Base-by-base conservation (phyloP, 495 filamentous ascomycete species). In the Cercophora sp. region DNA sequence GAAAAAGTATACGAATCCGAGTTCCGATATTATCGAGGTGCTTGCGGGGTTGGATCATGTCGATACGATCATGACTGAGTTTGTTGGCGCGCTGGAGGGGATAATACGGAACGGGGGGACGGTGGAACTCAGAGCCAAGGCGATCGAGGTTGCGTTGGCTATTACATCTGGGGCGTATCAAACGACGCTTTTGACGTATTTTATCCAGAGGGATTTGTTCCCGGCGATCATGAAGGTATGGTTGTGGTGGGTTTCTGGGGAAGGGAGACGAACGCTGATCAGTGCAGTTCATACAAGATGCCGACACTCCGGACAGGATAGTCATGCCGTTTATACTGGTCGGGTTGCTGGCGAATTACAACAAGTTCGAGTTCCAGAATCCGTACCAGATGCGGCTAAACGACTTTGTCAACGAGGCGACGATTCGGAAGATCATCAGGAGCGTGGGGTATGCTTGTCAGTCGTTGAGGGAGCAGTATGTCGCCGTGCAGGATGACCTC, bases 281-380 rank as follows among this genome's bases (percentile, higher is more conserved):
- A 11, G 16, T 32, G 5, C 57, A 96, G 91, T 89, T 89, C 63
- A 84, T 96, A 48, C 88, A 95, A 72, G 90, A 95, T 51, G 79
- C 82, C 9, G 86, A 91, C 29, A 77, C 75, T 43, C 69, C 78
- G 3, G 66, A 76, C 1, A 73, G 82, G 56, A 80, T 79, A 40
- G 75, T 88, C 22, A 81, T 87, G 48, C 87, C 92, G 1, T 91
- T 96, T 52, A 79, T 86, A 24, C 78, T 96, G 32, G 72, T 96
- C 4, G 94, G 92, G 6, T 72, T 96, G n/a, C 72, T 98, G 48
- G 89, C 87, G 57, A 98, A 98, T 70, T 97, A 96, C 79, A 96
- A 96, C 79, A 98, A 96, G 69, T 98, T 97, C 60, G 93, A 98
- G 71, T 89, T 94, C 51, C 93, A 96, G 69, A 98, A 98, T 58